Conservation (phyloP, 768 basidiomycete genomes). For the Pleurotus pulmonarius region DNA sequence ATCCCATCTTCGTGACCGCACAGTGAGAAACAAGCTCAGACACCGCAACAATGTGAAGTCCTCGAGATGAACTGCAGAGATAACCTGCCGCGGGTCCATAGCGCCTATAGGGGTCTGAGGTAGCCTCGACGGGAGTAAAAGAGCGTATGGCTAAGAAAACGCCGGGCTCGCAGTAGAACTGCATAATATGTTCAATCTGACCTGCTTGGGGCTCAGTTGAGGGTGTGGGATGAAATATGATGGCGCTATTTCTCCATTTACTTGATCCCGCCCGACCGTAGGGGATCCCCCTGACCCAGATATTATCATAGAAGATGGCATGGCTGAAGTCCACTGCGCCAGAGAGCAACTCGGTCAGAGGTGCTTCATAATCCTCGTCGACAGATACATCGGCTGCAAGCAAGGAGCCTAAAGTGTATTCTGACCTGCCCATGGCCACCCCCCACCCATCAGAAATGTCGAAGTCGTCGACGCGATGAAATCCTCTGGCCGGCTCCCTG, state of each 20-base stretch:
- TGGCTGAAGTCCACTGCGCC: neutral
- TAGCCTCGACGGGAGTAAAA: neutral
- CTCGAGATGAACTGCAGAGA: conserved; percentile 2
- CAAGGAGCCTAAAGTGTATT: neutral
- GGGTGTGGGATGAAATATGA: conserved; percentile 7
- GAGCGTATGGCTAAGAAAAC: conserved; percentile 6
- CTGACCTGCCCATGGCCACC: neutral
- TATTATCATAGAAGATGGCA: neutral
- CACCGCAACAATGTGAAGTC: neutral
- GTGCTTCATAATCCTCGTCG: neutral
- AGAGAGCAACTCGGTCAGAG: neutral
- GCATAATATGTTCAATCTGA: conserved; percentile 2
- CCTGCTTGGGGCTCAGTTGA: neutral
- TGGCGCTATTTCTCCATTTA: conserved; percentile 6
- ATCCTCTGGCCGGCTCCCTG: conserved; percentile 15
- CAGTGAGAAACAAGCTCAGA: conserved; percentile 10
- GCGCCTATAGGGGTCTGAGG: conserved; percentile 11
- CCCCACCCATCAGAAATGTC: neutral
- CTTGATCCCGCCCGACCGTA: conserved; percentile 7
- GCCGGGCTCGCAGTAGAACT: neutral
- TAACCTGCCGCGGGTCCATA: conserved; percentile 12
- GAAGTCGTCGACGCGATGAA: conserved; percentile 5
- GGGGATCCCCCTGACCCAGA: conserved; percentile 5
- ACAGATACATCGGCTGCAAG: neutral
- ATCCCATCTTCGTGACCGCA: conserved; percentile 3